These are phyloP conservation scores for Simplicillium aogashimaense DNA, from an alignment of 2,329 filamentous ascomycete genomes.

Conservation along the genomic window DNA sequence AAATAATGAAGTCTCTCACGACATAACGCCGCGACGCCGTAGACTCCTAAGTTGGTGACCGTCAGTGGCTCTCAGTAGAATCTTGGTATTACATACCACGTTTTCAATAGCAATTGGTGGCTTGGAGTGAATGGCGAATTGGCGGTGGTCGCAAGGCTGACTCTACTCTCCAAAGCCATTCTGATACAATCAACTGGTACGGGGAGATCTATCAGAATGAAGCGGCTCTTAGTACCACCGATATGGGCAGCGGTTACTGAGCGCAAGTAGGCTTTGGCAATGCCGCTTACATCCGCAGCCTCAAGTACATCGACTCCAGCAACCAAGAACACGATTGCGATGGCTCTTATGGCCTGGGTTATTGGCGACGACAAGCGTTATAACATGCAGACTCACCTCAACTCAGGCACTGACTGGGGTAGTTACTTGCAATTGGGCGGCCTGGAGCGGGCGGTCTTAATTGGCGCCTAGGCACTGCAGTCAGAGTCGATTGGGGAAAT, in stretches of 20 bases:
- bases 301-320: constrained; percentile 5
- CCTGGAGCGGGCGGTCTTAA: constrained; percentile 11
- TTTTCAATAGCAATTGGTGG: constrained; percentile 12
- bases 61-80: constrained; percentile 9
- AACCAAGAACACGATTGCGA: too few species aligned
- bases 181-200: too few species aligned
- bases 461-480: too few species aligned
- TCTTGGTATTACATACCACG: constrained; percentile 7
- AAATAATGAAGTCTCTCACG: too few species aligned
- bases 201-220: constrained; percentile 10
- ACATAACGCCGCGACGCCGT: too few species aligned
- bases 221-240: constrained; percentile 6
- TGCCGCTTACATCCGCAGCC: constrained; percentile 8
- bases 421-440: constrained; percentile 11
- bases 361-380: constrained; percentile 9
- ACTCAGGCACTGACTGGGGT: constrained; percentile 9
- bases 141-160: too few species aligned
- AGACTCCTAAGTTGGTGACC: too few species aligned
- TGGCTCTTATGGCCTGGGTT: constrained; percentile 1
- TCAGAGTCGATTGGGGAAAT: too few species aligned
- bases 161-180: too few species aligned
- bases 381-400: constrained; percentile 6
- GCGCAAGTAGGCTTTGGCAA: constrained; percentile 6
- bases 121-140: constrained; percentile 7
- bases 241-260: constrained; percentile 12